These are phyloP conservation scores for Mortierella hygrophila DNA, from an alignment of 192 early-diverging fungal species.

Conservation along the genomic window DNA sequence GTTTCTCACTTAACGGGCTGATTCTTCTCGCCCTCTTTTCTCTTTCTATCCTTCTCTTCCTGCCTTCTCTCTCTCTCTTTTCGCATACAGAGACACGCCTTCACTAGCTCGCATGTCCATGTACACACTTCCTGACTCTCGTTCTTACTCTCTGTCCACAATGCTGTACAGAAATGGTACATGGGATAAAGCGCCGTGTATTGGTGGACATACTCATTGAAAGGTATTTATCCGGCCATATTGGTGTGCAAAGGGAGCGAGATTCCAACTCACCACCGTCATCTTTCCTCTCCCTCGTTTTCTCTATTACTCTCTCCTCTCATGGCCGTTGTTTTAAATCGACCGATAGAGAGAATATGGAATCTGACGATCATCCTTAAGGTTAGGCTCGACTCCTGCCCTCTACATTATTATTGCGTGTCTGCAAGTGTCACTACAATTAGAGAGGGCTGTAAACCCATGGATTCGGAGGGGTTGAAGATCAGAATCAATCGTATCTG, in stretches of 20 bases:
- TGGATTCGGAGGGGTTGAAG: conserved; percentile 1
- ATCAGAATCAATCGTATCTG: background rate
- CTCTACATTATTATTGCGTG: no score
- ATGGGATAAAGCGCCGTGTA: background rate
- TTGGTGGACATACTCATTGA: background rate
- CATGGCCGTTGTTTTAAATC: conserved; percentile 4
- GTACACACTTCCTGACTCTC: background rate
- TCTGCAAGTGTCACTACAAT: no score
- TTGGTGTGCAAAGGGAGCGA: background rate
- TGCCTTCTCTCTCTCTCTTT: background rate
- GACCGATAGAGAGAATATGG: conserved; percentile 15
- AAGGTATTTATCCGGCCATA: no score
- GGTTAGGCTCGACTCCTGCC: no score
- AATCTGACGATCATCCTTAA: background rate
- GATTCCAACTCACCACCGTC: background rate
- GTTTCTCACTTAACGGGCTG: background rate
- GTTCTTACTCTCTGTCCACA: background rate
- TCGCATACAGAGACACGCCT: no score
- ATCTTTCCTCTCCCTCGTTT: background rate
- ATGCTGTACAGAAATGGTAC: background rate
- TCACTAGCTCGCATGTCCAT: no score
- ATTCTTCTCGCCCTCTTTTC: background rate
- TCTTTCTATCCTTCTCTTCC: background rate
- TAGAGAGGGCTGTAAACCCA: background rate
- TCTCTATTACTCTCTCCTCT: background rate